Base-by-base conservation (phyloP, 2,329 filamentous ascomycete species). In the Xylaria sp. region DNA sequence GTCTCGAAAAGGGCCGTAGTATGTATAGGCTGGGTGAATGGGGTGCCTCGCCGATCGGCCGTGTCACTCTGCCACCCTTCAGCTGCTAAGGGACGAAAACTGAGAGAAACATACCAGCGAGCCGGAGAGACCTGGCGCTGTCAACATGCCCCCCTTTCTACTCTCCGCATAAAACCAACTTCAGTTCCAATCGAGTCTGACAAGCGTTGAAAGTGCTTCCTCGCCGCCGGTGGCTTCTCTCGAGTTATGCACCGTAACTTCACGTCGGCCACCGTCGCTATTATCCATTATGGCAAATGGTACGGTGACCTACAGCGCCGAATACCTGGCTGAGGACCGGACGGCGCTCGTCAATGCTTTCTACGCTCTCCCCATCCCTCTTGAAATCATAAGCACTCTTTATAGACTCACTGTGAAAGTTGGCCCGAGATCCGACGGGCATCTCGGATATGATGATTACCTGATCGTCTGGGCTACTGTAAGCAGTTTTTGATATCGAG, bases 381-480 rank as follows among this genome's bases (percentile, higher is more conserved):
- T 75, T 49, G 71, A 73, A 63, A 64, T 75, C 9, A 13, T 73
- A 29, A 75, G 68, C 55, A 75, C 73, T 1, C 60, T 55, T 4
- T 68, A 71, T 10, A 63, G 74, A 36, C 58, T 74, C 50, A 73
- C 60, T 65, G 69, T 72, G n/a, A 73, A 74, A 45, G 63, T 63
- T 25, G 68, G 67, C 57, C 65, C 67, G 7, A 55, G 56, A 22
- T 65, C 70, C 7, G 69, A 72, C 25, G 64, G 66, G 15, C 49
- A 47, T 11, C 45, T 73, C 5, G 65, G 69, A 13, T 74, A 69
- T 39, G 74, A 76, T 33, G 74, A 76, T 33, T 74, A 73, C 56
- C 61, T 76, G 22, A 75, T 75, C 27, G 58, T 73, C 11, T 75
- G 72, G 69, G 74, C 74, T 50, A 75, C 74, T 13, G 73, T 75